Evolutionary conservation across 352 stramenopile genomes (phyloP).

Genomic region (Phytophthora hibernalis): DNA sequence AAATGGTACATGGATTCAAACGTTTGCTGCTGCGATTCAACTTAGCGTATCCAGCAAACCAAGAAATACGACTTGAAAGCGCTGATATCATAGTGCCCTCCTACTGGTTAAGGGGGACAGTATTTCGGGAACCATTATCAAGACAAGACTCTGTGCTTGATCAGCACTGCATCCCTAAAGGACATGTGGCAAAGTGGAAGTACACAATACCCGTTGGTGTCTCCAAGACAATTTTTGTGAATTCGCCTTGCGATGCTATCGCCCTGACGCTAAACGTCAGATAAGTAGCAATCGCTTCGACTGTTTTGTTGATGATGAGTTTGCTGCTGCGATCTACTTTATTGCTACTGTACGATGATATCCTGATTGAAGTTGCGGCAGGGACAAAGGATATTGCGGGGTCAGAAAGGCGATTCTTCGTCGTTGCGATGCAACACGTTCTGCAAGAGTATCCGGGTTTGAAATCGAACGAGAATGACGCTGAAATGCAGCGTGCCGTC

Average conservation of each 20-base stretch:
- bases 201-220: slow-evolving; percentile 23
- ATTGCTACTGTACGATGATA: slow-evolving; percentile 3
- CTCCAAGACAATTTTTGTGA: slow-evolving; percentile 16
- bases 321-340: slow-evolving; percentile 17
- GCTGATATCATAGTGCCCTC: slow-evolving; percentile 23
- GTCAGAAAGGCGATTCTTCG: slow-evolving; percentile 20
- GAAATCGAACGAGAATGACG: neutral
- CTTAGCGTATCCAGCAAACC: slow-evolving; percentile 17
- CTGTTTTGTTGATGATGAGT: slow-evolving; percentile 7
- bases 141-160: neutral
- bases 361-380: slow-evolving; percentile 26
- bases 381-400: slow-evolving; percentile 15
- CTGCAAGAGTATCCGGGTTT: neutral
- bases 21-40: slow-evolving; percentile 17
- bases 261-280: neutral
- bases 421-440: slow-evolving; percentile 24
- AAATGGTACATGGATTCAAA: slow-evolving; percentile 23
- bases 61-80: neutral
- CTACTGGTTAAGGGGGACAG: slow-evolving; percentile 15
- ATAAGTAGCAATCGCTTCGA: slow-evolving; percentile 4
- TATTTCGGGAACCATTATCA: neutral
- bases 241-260: slow-evolving; percentile 27
- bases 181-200: slow-evolving; percentile 15
- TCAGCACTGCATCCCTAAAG: neutral
- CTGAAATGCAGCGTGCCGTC: neutral